Conservation (phyloP, 495 filamentous ascomycete species). For the Letharia lupina region DNA sequence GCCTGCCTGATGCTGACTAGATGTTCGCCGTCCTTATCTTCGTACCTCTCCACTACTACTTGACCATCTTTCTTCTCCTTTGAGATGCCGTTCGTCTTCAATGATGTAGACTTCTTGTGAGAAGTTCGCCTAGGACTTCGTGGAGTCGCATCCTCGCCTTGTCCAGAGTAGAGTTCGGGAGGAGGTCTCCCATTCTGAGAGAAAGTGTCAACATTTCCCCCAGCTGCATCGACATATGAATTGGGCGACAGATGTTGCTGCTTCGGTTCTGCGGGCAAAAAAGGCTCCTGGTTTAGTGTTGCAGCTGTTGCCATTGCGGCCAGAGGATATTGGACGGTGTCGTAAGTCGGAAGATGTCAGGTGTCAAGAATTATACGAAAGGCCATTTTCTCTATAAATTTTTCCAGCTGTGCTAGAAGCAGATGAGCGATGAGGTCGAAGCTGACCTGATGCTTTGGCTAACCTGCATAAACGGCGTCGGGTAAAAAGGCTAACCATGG, state of each 20-base stretch:
- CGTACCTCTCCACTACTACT: slow-evolving; percentile 21
- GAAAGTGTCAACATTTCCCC: slow-evolving; percentile 13
- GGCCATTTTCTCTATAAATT: too few relatives aligned
- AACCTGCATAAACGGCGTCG: background rate
- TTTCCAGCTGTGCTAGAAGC: too few relatives aligned
- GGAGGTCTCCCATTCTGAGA: background rate
- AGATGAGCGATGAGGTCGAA: background rate
- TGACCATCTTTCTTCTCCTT: slow-evolving; percentile 9
- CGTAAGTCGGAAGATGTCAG: background rate
- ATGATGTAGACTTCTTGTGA: slow-evolving; percentile 20
- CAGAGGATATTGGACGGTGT: background rate
- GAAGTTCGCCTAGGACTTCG: slow-evolving; percentile 20
- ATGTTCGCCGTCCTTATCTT: slow-evolving; percentile 25
- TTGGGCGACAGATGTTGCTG: slow-evolving; percentile 28
- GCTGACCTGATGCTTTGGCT: background rate
- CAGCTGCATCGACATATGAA: slow-evolving; percentile 28
- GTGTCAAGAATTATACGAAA: background rate
- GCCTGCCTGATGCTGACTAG: slow-evolving; percentile 20
- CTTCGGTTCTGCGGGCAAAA: slow-evolving; percentile 24
- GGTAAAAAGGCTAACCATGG: too few relatives aligned
- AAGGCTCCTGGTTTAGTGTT: slow-evolving; percentile 13
- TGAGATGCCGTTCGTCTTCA: slow-evolving; percentile 13
- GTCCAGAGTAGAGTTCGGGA: slow-evolving; percentile 19
- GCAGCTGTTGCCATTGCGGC: slow-evolving; percentile 14
- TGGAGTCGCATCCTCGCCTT: slow-evolving; percentile 22